Base-by-base conservation (phyloP, 352 stramenopile genomes). In the Pythium periplocum region DNA sequence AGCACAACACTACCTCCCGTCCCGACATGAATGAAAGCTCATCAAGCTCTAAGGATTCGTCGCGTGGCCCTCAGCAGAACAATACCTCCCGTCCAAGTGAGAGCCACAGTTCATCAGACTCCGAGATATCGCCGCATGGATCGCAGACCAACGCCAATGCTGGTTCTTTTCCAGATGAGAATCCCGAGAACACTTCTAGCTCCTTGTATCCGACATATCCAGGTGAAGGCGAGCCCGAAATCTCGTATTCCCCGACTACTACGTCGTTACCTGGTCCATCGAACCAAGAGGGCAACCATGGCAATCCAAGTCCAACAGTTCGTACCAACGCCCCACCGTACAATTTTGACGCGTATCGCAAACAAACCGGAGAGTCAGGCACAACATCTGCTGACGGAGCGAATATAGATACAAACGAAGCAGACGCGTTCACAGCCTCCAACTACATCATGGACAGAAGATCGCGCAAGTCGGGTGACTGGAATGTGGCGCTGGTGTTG, bases 291-390 rank as follows among this genome's bases (percentile, higher is more conserved):
- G 17, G 17, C 17, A 17, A 46, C 17, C 36, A 46, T 46, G 17
- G 4, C 36, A 30, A 39, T 46, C 26, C 5, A 38, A 38, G 38
- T 38, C 11, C 26, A 38, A 11, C n/a, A 35, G 31, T 11, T 10
- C 30, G 17, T 10, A 54, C 38, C 48, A 54, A 35, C 3, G 17
- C 7, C 31, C 36, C 48, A 30, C 48, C 48, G 1, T 54, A 54
- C 48, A 38, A 54, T 38, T 54, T 54, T 30, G 48, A 54, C 26
- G 48, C 48, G 36, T 54, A 26, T 26, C 17, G 17, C 17, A 26
- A 26, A 54, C 26, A 45, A 42, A 12, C 12, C 38, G 7, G 7
- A 42, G 38, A 42, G 10, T 36, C 12, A 12, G 8, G 48, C 36
- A 30, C 36, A 54, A 54, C 36, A 3, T 17, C 48, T 8, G 17